Percentiles rank a stretch among this genome's conserved stretches.
phyloP scores from a whole-genome alignment of 1,139 yeast genomes.

The Geotrichum carabidarum region DNA sequence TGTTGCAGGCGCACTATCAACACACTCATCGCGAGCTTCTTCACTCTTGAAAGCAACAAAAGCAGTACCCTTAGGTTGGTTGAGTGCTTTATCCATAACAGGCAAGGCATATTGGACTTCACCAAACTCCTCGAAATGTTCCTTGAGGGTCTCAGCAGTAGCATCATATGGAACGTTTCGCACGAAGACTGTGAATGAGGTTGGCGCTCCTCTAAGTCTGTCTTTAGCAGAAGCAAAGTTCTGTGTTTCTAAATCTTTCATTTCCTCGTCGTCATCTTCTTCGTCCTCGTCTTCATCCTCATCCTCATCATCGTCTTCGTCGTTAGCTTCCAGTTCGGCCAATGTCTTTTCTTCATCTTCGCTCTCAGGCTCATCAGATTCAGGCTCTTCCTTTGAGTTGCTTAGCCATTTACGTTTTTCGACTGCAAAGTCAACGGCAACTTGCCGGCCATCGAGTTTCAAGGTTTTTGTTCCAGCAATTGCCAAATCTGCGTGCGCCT shows the following conservation, averaged over 20 bases:
- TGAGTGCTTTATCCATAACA: conserved; percentile 79
- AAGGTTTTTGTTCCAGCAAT: conserved; percentile 66
- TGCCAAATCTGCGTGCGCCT: conserved; percentile 73
- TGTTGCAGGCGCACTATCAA: conserved; percentile 72
- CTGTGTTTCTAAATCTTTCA: conserved; percentile 34
- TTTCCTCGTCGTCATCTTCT: conserved; percentile 29
- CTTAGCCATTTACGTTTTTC: conserved; percentile 78
- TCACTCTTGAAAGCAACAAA: conserved; percentile 76
- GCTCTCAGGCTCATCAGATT: conserved; percentile 39
- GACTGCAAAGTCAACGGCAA: conserved; percentile 90
- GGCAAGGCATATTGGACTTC: conserved; percentile 89
- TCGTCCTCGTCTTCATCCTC: conserved; percentile 31
- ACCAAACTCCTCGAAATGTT: conserved; percentile 81
- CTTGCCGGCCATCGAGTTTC: conserved; percentile 84
- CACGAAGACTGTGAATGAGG: conserved; percentile 53
- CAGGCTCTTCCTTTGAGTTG: conserved; percentile 40
- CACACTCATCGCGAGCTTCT: conserved; percentile 61
- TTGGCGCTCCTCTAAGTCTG: conserved; percentile 20
- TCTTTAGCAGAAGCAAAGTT: conserved; percentile 13
- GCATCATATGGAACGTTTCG: conserved; percentile 95
- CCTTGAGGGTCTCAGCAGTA: conserved; percentile 66
- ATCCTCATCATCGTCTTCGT: conserved; percentile 31
- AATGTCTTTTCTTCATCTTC: conserved; percentile 38
- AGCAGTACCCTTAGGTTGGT: conserved; percentile 89
- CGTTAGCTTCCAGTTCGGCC: conserved; percentile 34